Evolutionary conservation across 257 asterid genomes (phyloP).

Genomic region (Scutellaria galericulata): DNA sequence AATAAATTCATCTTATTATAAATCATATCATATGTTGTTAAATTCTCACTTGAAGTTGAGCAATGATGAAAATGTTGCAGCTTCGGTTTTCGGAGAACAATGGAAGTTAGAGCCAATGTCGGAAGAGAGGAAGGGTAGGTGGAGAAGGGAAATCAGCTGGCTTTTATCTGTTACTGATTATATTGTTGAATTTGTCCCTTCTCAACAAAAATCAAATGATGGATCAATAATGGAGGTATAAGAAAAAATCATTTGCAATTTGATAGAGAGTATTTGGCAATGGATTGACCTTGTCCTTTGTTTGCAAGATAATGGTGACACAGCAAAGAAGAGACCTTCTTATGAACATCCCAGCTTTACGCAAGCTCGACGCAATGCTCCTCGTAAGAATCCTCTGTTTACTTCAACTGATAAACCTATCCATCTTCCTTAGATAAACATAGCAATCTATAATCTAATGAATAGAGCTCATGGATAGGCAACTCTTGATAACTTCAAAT

Average conservation of each 20-base stretch:
- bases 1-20: too few species aligned
- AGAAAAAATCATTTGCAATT: too few species aligned
- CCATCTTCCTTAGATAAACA: too few species aligned
- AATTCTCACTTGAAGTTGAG: too few species aligned
- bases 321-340: constrained; percentile 73
- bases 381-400: constrained; percentile 49
- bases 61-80: constrained; percentile 41
- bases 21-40: too few species aligned
- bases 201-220: constrained; percentile 70
- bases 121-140: constrained; percentile 62
- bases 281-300: too few species aligned
- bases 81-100: constrained; percentile 91
- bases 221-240: constrained; percentile 74
- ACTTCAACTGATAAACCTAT: too few species aligned
- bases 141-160: constrained; percentile 88
- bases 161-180: constrained; percentile 79
- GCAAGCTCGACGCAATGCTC: constrained; percentile 81
- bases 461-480: constrained; percentile 43
- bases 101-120: constrained; percentile 82
- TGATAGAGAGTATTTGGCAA: neutral
- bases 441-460: too few species aligned
- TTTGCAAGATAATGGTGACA: constrained; percentile 74
- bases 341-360: constrained; percentile 77
- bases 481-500: constrained; percentile 65
- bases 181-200: constrained; percentile 85